Conservation (phyloP, 441 rosid species). For the Sinapis alba region DNA sequence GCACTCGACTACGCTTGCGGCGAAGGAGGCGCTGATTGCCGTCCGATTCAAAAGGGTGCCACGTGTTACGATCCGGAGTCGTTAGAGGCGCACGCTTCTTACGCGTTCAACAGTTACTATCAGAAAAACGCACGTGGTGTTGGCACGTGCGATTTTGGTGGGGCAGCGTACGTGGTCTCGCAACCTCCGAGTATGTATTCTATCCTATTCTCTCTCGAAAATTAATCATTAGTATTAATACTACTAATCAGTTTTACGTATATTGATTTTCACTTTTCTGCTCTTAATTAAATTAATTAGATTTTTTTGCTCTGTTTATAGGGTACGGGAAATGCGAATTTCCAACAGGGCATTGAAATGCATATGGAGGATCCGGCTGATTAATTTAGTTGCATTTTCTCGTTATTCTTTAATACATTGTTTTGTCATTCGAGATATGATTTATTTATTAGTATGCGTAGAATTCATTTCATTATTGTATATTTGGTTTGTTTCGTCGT, state of each 20-base stretch:
- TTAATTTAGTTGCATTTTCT: conserved; percentile 26
- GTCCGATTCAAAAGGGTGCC: conserved; percentile 61
- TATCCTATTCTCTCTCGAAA: not conserved
- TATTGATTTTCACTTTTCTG: not conserved
- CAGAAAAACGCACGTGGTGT: conserved; percentile 57
- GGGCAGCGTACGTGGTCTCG: conserved; percentile 60
- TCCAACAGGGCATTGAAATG: conserved; percentile 61
- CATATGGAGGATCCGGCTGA: not conserved
- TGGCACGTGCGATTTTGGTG: conserved; percentile 65
- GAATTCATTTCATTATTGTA: conserved; percentile 26
- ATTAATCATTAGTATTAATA: not conserved
- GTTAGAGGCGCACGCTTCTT: conserved; percentile 69
- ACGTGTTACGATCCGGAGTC: conserved; percentile 57
- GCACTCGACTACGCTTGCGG: conserved; percentile 71
- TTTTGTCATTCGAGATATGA: conserved; percentile 27
- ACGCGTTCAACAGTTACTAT: conserved; percentile 71
- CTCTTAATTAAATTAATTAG: not conserved
- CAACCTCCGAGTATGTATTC: conserved; percentile 72
- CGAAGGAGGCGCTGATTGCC: conserved; percentile 67
- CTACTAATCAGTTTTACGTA: not conserved
- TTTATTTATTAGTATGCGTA: conserved; percentile 14
- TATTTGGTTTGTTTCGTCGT: conserved; percentile 27
- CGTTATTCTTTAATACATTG: not conserved
- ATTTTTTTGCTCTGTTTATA: conserved; percentile 7
- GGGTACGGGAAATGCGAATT: conserved; percentile 70